Base-by-base conservation (phyloP, 2,329 filamentous ascomycete species). In the Sphaerulina musiva region DNA sequence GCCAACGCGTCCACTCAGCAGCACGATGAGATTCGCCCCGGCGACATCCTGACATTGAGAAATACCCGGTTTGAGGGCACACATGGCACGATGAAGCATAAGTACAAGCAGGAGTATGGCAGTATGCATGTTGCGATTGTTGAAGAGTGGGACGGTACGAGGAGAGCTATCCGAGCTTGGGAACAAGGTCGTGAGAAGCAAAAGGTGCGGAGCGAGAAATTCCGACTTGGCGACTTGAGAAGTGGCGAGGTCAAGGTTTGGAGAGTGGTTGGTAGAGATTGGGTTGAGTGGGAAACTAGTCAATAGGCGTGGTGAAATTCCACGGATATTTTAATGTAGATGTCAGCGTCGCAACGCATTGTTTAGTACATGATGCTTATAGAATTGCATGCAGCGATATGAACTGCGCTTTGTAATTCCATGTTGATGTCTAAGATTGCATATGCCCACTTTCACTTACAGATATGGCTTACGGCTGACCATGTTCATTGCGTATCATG, bases 201-300 rank as follows among this genome's bases (percentile, higher is more conserved):
- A 53, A 64, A 64, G 46, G 85, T 95, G 51, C 93, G 95, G 76
- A 76, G 89, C 57, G 92, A 97, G 77, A 95, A 90, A 73, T 97
- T 92, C 74, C 88, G 91, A 74, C 79, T 98, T 57, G 90, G 91
- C 43, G 93, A 98, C 74, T 68, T 98, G 69, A 81, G 89, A 68
- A 92, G 86, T 71, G 93, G 93, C 14, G 93, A 98, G 74, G 91
- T 96, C 64, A 92, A 93, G 76, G 89, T 98, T 57, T 98, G 93
- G 93, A 82, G 93, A 54, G 87, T 96, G 44, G 95, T 97, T 82
- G 87, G 89, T 39, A 81, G 89, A 65, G 85, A 81, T 68, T 98
- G 91, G 90, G 84, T 97, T 49, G 90, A 91, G 23, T 97, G 92
- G 93, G 85, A 84, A 54, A 55, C 53, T 11, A 46, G 48, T n/a